Evolutionary conservation across 345 rosid genomes (phyloP).

Genomic region (Adansonia digitata): DNA sequence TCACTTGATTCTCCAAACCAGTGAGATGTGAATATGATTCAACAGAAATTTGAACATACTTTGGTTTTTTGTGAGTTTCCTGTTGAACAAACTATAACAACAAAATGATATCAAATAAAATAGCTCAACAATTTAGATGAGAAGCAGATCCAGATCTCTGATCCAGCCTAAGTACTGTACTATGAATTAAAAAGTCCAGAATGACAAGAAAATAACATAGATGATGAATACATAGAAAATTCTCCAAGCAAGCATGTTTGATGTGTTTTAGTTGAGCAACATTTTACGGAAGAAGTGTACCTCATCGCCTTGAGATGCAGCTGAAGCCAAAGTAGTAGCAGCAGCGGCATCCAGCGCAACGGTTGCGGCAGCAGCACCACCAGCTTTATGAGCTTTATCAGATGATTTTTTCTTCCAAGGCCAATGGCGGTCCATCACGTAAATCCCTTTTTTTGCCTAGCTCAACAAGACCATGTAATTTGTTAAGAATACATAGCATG

Average conservation of each 20-base stretch:
- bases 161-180: not conserved
- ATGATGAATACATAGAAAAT: not conserved
- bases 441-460: constrained; percentile 5
- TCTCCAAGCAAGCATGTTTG: too few species aligned
- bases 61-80: constrained; percentile 73
- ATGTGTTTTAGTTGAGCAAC: not conserved
- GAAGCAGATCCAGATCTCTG: not conserved
- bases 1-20: constrained; percentile 69
- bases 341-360: constrained; percentile 9
- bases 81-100: constrained; percentile 24
- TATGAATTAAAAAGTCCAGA: not conserved
- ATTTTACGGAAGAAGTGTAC: constrained; percentile 7
- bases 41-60: constrained; percentile 79
- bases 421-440: constrained; percentile 86
- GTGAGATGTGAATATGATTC: constrained; percentile 74
- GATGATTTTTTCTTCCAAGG: constrained; percentile 99
- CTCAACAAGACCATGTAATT: not conserved
- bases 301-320: constrained; percentile 18
- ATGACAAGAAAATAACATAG: not conserved
- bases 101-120: not conserved
- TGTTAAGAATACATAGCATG: not conserved
- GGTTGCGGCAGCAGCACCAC: too few species aligned
- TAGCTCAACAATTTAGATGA: not conserved
- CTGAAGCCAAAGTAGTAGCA: constrained; percentile 16
- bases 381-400: constrained; percentile 36